A percentile compares a stretch with the other conserved stretches of the same genome.
Evolutionary conservation across 2,329 filamentous ascomycete genomes (phyloP).

Genomic region (Aspergillus ruber): DNA sequence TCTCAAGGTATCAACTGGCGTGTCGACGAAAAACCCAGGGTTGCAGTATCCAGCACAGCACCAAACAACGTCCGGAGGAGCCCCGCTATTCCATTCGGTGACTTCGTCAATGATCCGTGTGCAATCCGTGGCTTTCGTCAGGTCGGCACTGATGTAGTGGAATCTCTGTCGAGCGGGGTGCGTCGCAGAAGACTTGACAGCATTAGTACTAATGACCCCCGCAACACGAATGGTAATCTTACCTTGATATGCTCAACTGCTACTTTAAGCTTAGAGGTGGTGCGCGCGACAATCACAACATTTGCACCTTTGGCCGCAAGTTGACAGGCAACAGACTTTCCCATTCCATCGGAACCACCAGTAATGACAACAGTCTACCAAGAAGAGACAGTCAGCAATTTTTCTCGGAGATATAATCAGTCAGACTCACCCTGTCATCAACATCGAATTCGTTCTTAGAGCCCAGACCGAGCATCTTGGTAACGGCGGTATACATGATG

Average conservation of each 20-base stretch:
- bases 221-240: conserved; percentile 1
- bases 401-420: no score
- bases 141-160: conserved; percentile 75
- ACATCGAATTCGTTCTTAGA: conserved; percentile 72
- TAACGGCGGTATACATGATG: conserved; percentile 25
- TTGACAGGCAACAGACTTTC: conserved; percentile 64
- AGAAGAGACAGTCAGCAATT: conserved; percentile 10
- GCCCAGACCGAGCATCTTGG: conserved; percentile 35
- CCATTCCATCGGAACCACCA: conserved; percentile 90
- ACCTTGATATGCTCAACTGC: conserved; percentile 63
- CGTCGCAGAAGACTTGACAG: conserved; percentile 55
- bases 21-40: conserved; percentile 73
- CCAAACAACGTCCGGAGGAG: conserved; percentile 80
- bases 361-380: conserved; percentile 78
- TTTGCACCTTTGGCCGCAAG: conserved; percentile 80
- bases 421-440: conserved; percentile 63
- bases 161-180: conserved; percentile 67
- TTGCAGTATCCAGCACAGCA: conserved; percentile 71
- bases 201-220: conserved; percentile 9
- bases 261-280: conserved; percentile 63
- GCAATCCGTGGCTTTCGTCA: conserved; percentile 65
- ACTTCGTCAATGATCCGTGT: conserved; percentile 63
- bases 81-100: conserved; percentile 68
- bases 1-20: conserved; percentile 58
- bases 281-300: conserved; percentile 77